Evolutionary conservation across 1,284 basidiomycete genomes (phyloP).

Genomic region (Boletus semigastroideus): DNA sequence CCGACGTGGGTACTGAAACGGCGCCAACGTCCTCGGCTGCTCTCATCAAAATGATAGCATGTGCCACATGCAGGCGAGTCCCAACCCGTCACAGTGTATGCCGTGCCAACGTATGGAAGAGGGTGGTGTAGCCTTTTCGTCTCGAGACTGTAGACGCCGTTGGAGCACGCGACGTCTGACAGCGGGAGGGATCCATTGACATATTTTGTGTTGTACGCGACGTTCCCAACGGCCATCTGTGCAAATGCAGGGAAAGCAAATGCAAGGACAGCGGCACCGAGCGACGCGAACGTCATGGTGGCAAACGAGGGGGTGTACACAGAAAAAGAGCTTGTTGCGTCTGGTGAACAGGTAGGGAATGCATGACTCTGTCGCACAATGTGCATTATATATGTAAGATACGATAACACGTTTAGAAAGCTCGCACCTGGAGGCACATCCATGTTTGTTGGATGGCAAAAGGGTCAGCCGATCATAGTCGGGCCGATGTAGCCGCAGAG

Average conservation of each 20-base stretch:
- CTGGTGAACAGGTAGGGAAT: background rate
- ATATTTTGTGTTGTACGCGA: constrained; percentile 39
- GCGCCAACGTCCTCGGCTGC: too few relatives aligned
- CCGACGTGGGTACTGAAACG: too few relatives aligned
- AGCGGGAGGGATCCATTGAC: constrained; percentile 38
- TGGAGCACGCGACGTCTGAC: constrained; percentile 43
- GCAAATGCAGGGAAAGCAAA: constrained; percentile 19
- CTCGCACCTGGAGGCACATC: background rate
- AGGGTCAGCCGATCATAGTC: too few relatives aligned
- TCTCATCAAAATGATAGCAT: constrained; percentile 37
- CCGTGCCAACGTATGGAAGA: constrained; percentile 41
- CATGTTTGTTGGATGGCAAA: too few relatives aligned
- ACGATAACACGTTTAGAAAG: background rate
- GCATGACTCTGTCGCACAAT: background rate
- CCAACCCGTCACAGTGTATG: constrained; percentile 33
- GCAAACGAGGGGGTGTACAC: background rate
- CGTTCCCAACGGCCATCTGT: background rate
- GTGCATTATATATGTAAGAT: constrained; percentile 17
- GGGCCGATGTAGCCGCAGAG: constrained; percentile 3
- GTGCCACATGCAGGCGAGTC: constrained; percentile 31
- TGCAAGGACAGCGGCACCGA: constrained; percentile 11
- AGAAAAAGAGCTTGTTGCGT: background rate
- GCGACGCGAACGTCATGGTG: constrained; percentile 28
- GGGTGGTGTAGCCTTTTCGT: constrained; percentile 45
- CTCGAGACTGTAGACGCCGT: constrained; percentile 38